A percentile compares a stretch with the other conserved stretches of the same genome.
Evolutionary conservation across 768 basidiomycete genomes (phyloP).

Genomic region (Mycena filopes): DNA sequence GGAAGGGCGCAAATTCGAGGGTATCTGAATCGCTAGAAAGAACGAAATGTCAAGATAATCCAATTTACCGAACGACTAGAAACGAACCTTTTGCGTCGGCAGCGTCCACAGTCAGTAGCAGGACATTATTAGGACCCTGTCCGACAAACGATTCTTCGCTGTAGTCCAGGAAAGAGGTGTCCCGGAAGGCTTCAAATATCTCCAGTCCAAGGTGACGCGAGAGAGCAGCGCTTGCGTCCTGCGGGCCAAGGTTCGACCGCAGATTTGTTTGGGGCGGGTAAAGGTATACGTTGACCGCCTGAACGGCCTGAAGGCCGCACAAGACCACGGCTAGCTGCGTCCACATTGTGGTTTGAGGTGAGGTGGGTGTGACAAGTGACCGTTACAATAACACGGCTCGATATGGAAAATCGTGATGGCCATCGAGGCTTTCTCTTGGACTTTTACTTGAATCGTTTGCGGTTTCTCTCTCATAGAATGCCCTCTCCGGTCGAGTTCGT

Average conservation of each 20-base stretch:
- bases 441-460: neutral
- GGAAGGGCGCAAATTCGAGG: constrained; percentile 58
- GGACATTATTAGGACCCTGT: constrained; percentile 57
- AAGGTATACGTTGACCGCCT: constrained; percentile 70
- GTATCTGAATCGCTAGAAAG: constrained; percentile 62
- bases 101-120: constrained; percentile 69
- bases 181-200: constrained; percentile 61
- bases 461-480: neutral
- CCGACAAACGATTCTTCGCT: constrained; percentile 66
- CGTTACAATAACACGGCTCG: too few species aligned
- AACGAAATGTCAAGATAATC: constrained; percentile 16
- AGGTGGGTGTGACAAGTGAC: neutral
- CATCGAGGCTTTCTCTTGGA: neutral
- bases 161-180: constrained; percentile 43
- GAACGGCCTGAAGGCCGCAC: constrained; percentile 49
- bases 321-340: constrained; percentile 39
- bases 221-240: constrained; percentile 68
- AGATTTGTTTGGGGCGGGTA: constrained; percentile 54
- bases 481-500: constrained; percentile 58
- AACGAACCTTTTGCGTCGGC: constrained; percentile 63
- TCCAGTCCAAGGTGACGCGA: constrained; percentile 81
- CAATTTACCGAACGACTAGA: neutral
- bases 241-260: constrained; percentile 55
- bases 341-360: constrained; percentile 23
- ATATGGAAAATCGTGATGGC: constrained; percentile 3